Evolutionary conservation across 805 yeast genomes (phyloP).

Genomic region (Zygoascus flipseniorum): DNA sequence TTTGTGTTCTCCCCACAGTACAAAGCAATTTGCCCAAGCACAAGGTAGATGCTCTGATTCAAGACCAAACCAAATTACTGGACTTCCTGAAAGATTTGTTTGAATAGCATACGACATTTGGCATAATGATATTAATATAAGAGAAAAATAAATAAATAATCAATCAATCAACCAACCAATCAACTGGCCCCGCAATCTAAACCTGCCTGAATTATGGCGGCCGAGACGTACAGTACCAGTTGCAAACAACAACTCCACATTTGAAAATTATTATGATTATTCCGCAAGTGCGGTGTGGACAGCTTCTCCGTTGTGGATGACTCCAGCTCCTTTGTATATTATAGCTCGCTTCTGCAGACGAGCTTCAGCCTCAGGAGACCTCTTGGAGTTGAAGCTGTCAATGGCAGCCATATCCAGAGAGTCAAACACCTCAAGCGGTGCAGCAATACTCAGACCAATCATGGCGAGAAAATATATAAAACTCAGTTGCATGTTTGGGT

Average conservation of each 20-base stretch:
- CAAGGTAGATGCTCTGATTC: neutral
- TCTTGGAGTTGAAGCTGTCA: neutral
- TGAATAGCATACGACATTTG: neutral
- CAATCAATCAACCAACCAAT: too few relatives aligned
- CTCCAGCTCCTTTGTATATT: neutral
- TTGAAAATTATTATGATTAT: too few relatives aligned
- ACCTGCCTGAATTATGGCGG: too few relatives aligned
- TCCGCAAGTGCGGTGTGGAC: neutral
- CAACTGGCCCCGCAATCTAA: too few relatives aligned
- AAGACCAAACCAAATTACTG: slow-evolving; percentile 13
- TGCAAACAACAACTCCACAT: too few relatives aligned
- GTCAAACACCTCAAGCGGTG: neutral
- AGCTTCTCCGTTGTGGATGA: neutral
- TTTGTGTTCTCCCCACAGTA: slow-evolving; percentile 7
- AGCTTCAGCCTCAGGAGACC: neutral
- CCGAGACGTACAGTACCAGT: too few relatives aligned
- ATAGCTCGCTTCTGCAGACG: neutral
- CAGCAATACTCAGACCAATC: neutral
- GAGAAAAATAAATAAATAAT: too few relatives aligned
- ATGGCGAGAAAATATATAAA: neutral
- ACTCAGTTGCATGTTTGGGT: neutral
- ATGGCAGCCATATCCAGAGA: neutral
- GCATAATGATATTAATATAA: neutral
- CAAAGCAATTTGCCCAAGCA: neutral
- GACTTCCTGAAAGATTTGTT: slow-evolving; percentile 12